A percentile compares a stretch with the other conserved stretches of the same genome.
Conservation (phyloP, 805 yeast genomes). For the Saccharomycopsis sp. region DNA sequence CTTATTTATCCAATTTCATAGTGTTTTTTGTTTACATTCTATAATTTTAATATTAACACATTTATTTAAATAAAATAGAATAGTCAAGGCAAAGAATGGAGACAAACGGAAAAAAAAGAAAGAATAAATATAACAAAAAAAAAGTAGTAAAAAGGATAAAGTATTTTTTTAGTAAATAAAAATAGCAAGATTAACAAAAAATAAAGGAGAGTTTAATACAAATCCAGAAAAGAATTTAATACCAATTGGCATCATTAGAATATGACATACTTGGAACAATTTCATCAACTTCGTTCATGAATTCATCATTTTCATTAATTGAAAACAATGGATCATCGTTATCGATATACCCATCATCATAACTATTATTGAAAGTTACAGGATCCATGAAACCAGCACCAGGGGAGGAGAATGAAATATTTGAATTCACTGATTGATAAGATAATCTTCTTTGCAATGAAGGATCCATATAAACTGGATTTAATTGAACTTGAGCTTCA, state of each 20-base stretch:
- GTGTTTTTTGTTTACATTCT: background rate
- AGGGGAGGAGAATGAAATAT: too few species aligned
- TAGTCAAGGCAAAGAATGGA: background rate
- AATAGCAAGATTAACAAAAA: background rate
- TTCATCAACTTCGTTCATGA: background rate
- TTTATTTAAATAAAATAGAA: background rate
- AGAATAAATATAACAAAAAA: background rate
- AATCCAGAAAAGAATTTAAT: constrained; percentile 5
- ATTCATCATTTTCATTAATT: background rate
- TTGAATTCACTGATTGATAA: constrained; percentile 19
- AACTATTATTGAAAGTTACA: background rate
- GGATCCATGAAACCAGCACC: background rate
- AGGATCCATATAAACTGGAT: constrained; percentile 18
- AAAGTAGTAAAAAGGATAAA: background rate
- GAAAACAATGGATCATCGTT: background rate
- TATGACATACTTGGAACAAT: constrained; percentile 1
- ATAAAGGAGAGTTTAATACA: constrained; percentile 10
- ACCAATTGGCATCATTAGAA: too few species aligned
- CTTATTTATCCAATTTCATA: background rate
- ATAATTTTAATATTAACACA: background rate
- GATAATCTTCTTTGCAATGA: constrained; percentile 11
- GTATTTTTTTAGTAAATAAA: background rate
- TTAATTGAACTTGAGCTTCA: constrained; percentile 11
- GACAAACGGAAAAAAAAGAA: background rate
- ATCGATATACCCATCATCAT: background rate